These are phyloP conservation scores for Leccinum olivaceoglutinosum DNA, from an alignment of 1,284 basidiomycete genomes.

Conservation along the genomic window DNA sequence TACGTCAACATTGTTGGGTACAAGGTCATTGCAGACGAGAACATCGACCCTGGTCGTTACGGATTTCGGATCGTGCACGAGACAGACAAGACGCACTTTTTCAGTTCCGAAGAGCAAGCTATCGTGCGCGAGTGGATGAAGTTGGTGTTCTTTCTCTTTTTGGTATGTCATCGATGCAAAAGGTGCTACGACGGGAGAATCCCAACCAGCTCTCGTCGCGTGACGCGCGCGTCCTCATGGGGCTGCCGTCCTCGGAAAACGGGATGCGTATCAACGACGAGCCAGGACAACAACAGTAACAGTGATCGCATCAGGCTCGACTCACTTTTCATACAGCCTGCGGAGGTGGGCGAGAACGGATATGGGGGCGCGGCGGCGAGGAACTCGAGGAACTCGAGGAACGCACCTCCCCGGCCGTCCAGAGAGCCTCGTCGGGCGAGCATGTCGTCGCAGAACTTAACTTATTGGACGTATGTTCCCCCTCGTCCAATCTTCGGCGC, in stretches of 20 bases:
- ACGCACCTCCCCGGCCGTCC: conserved; percentile 55
- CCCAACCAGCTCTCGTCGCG: conserved; percentile 86
- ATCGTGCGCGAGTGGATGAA: conserved; percentile 98
- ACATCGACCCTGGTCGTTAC: conserved; percentile 87
- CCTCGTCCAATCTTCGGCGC: too few species aligned
- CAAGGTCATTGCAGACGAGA: conserved; percentile 91
- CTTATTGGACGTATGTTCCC: conserved; percentile 29
- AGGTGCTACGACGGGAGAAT: conserved; percentile 82
- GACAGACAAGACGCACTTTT: conserved; percentile 82
- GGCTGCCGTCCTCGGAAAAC: conserved; percentile 37
- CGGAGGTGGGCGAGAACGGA: conserved; percentile 16
- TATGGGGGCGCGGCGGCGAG: conserved; percentile 5
- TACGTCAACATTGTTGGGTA: conserved; percentile 92
- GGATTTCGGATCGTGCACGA: conserved; percentile 95
- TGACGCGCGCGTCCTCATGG: conserved; percentile 81
- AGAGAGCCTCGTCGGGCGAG: conserved; percentile 51
- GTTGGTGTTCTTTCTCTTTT: conserved; percentile 42
- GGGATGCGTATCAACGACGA: conserved; percentile 34
- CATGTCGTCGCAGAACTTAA: conserved; percentile 29
- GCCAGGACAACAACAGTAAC: conserved; percentile 16
- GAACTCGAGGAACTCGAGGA: conserved; percentile 11
- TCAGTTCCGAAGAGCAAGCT: conserved; percentile 84
- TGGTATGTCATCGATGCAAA: conserved; percentile 52
- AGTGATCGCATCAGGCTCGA: conserved; percentile 43
- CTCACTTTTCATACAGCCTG: conserved; percentile 48